Evolutionary conservation across 1,284 basidiomycete species (phyloP).

Genomic region (Leccinum pallidistipes): DNA sequence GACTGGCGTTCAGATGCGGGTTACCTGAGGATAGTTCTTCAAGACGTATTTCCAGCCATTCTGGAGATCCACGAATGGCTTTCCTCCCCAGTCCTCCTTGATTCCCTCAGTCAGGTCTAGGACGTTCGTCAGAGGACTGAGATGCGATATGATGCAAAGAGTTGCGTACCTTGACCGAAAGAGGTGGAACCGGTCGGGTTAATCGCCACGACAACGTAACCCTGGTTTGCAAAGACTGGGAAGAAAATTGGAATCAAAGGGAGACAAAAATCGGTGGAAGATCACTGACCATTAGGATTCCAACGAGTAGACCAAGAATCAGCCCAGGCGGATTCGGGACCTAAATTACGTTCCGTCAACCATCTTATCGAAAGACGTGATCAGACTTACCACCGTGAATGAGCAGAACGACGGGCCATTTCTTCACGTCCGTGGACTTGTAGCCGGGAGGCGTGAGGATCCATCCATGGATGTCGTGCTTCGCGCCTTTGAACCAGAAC

Average conservation of each 20-base stretch:
- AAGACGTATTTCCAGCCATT: slow-evolving; percentile 74
- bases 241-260: neutral
- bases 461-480: slow-evolving; percentile 80
- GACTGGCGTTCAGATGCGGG: neutral
- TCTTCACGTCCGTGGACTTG: slow-evolving; percentile 62
- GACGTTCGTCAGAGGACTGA: slow-evolving; percentile 4
- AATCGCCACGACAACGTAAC: slow-evolving; percentile 82
- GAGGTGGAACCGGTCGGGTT: slow-evolving; percentile 90
- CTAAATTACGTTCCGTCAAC: slow-evolving; percentile 31
- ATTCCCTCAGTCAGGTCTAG: slow-evolving; percentile 82
- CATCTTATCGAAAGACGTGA: neutral
- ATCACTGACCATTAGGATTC: slow-evolving; percentile 73
- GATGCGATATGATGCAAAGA: neutral
- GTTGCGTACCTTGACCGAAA: slow-evolving; percentile 76
- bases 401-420: slow-evolving; percentile 71
- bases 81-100: slow-evolving; percentile 80
- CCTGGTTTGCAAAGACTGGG: slow-evolving; percentile 75
- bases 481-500: slow-evolving; percentile 85
- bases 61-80: slow-evolving; percentile 79
- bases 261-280: neutral
- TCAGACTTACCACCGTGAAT: slow-evolving; percentile 66
- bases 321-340: slow-evolving; percentile 80
- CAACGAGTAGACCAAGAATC: slow-evolving; percentile 85
- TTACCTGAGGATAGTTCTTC: slow-evolving; percentile 72
- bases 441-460: slow-evolving; percentile 77